Evolutionary conservation across 129 eudicot genomes (phyloP), one percentile per base, ranked within the genome.

Genomic region (Artemisia argyi): DNA sequence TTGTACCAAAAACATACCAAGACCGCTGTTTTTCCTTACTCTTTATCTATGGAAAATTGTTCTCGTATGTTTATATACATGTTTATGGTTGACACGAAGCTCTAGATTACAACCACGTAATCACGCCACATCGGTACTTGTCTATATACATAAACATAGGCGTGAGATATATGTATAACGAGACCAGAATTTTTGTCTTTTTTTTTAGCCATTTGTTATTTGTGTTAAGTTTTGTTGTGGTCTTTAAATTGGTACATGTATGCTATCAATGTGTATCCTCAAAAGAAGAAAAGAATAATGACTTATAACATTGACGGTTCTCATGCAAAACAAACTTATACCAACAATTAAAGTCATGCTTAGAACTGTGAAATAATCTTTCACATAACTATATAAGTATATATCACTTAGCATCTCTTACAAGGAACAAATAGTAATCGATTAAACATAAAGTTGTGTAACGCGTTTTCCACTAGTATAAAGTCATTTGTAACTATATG

Each of bases 1-100:
- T 68, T 61, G 26, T 72, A 60, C 57, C 68, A 15, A 72, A 64
- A 65, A 63, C 15, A 72, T 50, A 65, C 62, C 78, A 19, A 74
- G 42, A 51, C 13, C 20, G 47, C 19, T 5, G 7, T 39, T 11
- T 20, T 55, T 19, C 35, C 32, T 72, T 53, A 22, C 42, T 55
- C 24, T 26, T 26, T 28, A 26, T 20, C 10, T 19, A 11, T 14
- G 18, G 10, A 8, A 10, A 13, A 22, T 13, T 63, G 52, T 61
- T 30, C 51, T 61, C 35, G 47, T 35, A 8, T 30, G 15, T 61
- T 73, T 22, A 26, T 28, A 11, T 24, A 9, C 32, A 60, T 60
- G 18, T 62, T 10, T 26, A 32, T 15, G 55, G 65, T 19, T 26
- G 20, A 65, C 48, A 44, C 17, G 24, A 52, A 47, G 22, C 44